phyloP scores from a whole-genome alignment of 352 stramenopile species.

The Phytophthora pinifolia region DNA sequence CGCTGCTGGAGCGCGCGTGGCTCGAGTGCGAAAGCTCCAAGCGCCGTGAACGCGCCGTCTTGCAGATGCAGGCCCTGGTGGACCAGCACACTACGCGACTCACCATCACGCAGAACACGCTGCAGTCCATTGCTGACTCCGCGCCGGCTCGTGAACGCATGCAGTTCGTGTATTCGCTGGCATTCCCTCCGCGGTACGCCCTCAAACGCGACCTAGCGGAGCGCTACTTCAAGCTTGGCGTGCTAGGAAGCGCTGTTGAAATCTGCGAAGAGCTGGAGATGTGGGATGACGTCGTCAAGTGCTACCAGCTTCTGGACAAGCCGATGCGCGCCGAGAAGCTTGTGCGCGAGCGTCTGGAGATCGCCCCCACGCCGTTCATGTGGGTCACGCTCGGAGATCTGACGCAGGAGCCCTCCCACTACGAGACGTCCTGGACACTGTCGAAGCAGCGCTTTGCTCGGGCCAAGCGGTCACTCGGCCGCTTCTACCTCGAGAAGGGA shows the following conservation, averaged over 20 bases:
- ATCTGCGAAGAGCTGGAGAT: constrained; percentile 95
- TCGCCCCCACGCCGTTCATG: constrained; percentile 92
- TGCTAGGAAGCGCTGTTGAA: constrained; percentile 87
- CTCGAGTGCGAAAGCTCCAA: constrained; percentile 94
- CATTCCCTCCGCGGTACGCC: constrained; percentile 93
- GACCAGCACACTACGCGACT: constrained; percentile 95
- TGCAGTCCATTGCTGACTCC: constrained; percentile 88
- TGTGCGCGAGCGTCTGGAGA: constrained; percentile 82
- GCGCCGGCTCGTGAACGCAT: constrained; percentile 91
- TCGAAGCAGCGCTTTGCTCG: constrained; percentile 91
- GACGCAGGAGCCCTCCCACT: constrained; percentile 88
- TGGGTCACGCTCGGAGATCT: constrained; percentile 93
- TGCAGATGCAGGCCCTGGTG: constrained; percentile 96
- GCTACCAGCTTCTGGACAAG: constrained; percentile 93
- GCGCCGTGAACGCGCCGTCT: constrained; percentile 91
- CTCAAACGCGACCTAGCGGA: constrained; percentile 93
- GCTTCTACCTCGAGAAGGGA: constrained; percentile 88
- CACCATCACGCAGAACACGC: constrained; percentile 88
- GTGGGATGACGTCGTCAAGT: constrained; percentile 97
- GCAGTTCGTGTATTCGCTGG: constrained; percentile 90
- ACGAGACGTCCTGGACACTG: constrained; percentile 91
- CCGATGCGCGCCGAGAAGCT: constrained; percentile 89
- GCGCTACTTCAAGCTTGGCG: constrained; percentile 91
- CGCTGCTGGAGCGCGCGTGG: constrained; percentile 91
- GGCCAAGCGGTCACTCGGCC: constrained; percentile 90